phyloP scores from a whole-genome alignment of 805 yeast species.

The Jamesozyma hellenica region DNA sequence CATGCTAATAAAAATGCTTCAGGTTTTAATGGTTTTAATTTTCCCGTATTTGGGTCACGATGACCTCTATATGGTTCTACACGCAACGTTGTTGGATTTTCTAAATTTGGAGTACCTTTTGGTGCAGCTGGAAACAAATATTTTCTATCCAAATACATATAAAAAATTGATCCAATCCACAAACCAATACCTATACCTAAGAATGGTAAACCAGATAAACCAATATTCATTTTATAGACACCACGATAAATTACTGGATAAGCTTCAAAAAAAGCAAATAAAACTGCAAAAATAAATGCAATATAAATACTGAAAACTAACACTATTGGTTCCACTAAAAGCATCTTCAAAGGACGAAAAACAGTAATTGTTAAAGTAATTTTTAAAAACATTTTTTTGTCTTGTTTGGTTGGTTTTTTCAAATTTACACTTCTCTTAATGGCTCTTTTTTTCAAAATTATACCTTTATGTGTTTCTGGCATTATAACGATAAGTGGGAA shows the following conservation, averaged over 20 bases:
- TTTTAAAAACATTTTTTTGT: conserved; percentile 33
- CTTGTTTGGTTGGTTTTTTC: conserved; percentile 29
- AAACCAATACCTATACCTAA: conserved; percentile 65
- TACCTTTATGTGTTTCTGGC: conserved; percentile 68
- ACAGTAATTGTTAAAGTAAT: conserved; percentile 41
- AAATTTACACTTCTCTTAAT: conserved; percentile 46
- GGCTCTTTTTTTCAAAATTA: conserved; percentile 52
- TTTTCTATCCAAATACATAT: conserved; percentile 39
- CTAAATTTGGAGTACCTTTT: conserved; percentile 44
- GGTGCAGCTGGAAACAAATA: conserved; percentile 46
- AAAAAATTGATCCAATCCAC: conserved; percentile 43
- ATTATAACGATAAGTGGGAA: conserved; percentile 38
- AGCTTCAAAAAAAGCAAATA: conserved; percentile 74
- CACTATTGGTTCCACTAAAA: conserved; percentile 66
- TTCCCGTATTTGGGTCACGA: conserved; percentile 39
- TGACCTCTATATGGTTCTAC: conserved; percentile 35
- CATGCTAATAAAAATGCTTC: conserved; percentile 52
- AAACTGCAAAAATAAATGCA: conserved; percentile 66
- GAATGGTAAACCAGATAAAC: conserved; percentile 60
- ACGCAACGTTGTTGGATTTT: conserved; percentile 29
- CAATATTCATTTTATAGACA: conserved; percentile 46
- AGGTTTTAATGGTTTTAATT: conserved; percentile 45
- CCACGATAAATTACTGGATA: conserved; percentile 66
- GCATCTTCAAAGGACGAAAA: conserved; percentile 57
- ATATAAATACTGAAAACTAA: conserved; percentile 56